Base-by-base conservation (phyloP, 345 rosid genomes). In the Lepidium aucheri region DNA sequence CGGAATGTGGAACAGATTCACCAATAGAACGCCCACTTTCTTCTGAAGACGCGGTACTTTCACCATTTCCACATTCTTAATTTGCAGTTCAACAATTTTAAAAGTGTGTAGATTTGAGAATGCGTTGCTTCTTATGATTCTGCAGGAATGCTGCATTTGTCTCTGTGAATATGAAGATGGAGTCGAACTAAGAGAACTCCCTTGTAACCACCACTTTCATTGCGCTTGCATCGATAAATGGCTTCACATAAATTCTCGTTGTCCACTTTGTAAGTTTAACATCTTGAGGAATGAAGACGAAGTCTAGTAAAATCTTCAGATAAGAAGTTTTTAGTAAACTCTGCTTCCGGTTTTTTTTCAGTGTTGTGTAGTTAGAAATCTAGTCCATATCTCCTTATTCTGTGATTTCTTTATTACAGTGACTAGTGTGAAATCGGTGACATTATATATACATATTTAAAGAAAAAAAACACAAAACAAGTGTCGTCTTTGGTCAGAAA, bases 101-200 rank as follows among this genome's bases (percentile, higher is more conserved):
- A 38, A 61, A 17, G 15, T 43, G 50, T 38, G 22, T 45, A 28
- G 41, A 54, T 8, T 35, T 11, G n/a, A 63, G 4, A 24, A 43
- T 4, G 1, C 12, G 0, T 52, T 26, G 55, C 24, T 16, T 47
- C 26, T 15, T 35, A 7, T 30, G 16, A 24, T 3, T 67, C 42
- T 77, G 75, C 56, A 94, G 99, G 99, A 94, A 67, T 94, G 99
- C 34, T 94, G 99, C 91, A 88, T 94, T 63, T 94, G 97, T 77
- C 95, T 94, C 8, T 86, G 87, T 53, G 74, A 89, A 12, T 94
- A 90, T 11, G 97, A 90, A 40, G 96, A 90, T 4, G 99, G 97
- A 63, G 86, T 80, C 15, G 99, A 94, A 77, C 83, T 94, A 68
- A 68, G 96, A 78, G 95, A 90, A 65, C 96, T 94, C 53, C 96